Evolutionary conservation across 371 early-diverging fungal species (phyloP), one percentile per base, ranked within the genome.

Genomic region (Rhizopus delemar): DNA sequence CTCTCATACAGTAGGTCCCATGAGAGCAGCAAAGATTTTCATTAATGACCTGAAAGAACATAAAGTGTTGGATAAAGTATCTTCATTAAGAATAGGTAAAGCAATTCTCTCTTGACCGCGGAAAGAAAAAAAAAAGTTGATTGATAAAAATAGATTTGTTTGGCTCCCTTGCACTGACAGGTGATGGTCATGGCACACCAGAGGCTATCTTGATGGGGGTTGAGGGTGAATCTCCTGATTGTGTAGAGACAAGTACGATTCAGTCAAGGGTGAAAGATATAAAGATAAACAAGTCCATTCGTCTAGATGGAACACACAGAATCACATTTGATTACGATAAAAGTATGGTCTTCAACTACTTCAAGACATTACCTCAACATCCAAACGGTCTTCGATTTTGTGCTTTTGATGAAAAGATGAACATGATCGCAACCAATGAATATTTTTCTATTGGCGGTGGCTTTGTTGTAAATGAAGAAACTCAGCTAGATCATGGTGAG

Each of bases 401-500:
- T 46, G 93, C 88, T 32, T 93, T 89, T 67, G 91, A 94, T 68
- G 69, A 71, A 28, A 68, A 88, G 29, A 90, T 92, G 36, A 87
- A 88, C 66, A 71, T 93, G 83, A 69, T 95, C 38, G 95, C 94
- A 3, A 93, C 93, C 22, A 93, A 95, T 70, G 95, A 95, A 72
- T 95, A 93, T 75, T 95, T 94, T 70, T 91, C 92, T 61, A 93
- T 95, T 68, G 96, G 96, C 32, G 96, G 96, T 50, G 97, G 97
- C 3, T 97, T 97, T 74, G 96, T 97, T 13, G 93, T 97, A 34
- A 94, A 94, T 68, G 95, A 92, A 22, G 78, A 85, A 46, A 93
- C 94, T 1, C 89, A 91, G 57, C 63, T 92, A 8, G 86, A 86
- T 35, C 92, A 92, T 62, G 93, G 91, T 65, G 93, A 91, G 65